These are phyloP conservation scores for Candida dendrica DNA, from an alignment of 805 yeast genomes.

Conservation along the genomic window DNA sequence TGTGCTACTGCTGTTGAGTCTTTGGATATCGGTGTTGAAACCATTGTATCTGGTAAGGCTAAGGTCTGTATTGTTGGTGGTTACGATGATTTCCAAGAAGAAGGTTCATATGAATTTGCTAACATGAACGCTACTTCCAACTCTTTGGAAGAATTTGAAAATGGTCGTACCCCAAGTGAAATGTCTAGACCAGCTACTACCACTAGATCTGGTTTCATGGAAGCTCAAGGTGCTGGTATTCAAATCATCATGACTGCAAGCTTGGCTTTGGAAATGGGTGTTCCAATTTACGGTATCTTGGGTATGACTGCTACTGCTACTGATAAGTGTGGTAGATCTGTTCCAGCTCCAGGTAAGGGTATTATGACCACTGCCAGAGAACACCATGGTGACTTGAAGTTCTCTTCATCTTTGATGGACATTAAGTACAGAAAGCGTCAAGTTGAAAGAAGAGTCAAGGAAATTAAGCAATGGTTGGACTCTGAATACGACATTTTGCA, in stretches of 20 bases:
- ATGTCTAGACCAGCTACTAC: conserved; percentile 99
- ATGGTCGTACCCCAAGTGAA: conserved; percentile 96
- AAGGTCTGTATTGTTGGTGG: conserved; percentile 97
- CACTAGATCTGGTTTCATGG: conserved; percentile 97
- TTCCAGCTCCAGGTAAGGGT: conserved; percentile 99
- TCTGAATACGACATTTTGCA: conserved; percentile 63
- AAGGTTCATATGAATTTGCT: conserved; percentile 95
- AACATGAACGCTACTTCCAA: conserved; percentile 98
- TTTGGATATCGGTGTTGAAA: conserved; percentile 91
- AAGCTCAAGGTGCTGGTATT: conserved; percentile 98
- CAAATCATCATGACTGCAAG: conserved; percentile 95
- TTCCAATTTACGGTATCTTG: conserved; percentile 93
- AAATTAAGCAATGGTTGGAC: conserved; percentile 81
- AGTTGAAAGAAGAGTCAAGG: conserved; percentile 67
- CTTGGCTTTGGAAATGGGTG: conserved; percentile 95
- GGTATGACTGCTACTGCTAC: conserved; percentile 96
- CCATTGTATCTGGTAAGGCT: conserved; percentile 89
- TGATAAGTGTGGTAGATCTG: conserved; percentile 97
- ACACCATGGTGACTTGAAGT: conserved; percentile 72
- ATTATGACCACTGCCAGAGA: conserved; percentile 96
- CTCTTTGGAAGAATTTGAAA: conserved; percentile 77
- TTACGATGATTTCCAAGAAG: conserved; percentile 98
- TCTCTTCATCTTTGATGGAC: conserved; percentile 74
- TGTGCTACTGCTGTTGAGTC: conserved; percentile 99
- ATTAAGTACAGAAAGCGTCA: conserved; percentile 92